Evolutionary conservation across 345 rosid genomes (phyloP), one percentile per base, ranked within the genome.

Genomic region (Anacardium occidentale): DNA sequence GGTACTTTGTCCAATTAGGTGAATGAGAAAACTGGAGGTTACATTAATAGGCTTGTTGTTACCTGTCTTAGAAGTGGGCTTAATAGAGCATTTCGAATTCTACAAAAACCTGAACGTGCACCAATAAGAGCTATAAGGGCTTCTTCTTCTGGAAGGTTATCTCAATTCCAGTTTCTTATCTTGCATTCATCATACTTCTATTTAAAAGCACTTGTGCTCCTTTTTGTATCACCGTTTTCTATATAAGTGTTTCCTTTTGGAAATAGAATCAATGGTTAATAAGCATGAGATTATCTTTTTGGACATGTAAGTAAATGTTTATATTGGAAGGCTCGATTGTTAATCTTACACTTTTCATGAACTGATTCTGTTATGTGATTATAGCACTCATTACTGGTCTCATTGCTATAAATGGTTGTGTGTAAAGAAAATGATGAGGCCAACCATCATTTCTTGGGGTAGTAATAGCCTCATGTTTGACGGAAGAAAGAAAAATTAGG

Each of bases 131-230:
- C 97, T 80, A 79, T 95, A 66, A 86, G 98, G 83, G 76, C 98
- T 74, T 95, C 98, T 71, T 92, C 98, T 66, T 95, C 99, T n/a
- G 97, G 98, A 87, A 95, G 99, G 98, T 94, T 81, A 25, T 66
- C 67, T 52, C 64, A 37, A 37, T 32, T 32, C 77, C 48, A n/a
- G 53, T n/a, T 75, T 71, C 62, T 66, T 21, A 1, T 79, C 32
- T 42, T 59, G 34, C 10, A 20, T 53, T 29, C 55, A 62, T 54
- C 20, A 44, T 48, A 45, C 66, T 20, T 37, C 70, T 53, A 10
- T 42, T 74, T 53, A 10, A 24, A 12, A 34, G 55, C 51, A 73
- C 51, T 13, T 50, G 40, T 65, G 50, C 44, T 65, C 66, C 34
- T 59, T n/a, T 57, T 13, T 44, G 5, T 25, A 26, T 59, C 55